phyloP scores from a whole-genome alignment of 305 asterid genomes.

The Ruellia speciosa region DNA sequence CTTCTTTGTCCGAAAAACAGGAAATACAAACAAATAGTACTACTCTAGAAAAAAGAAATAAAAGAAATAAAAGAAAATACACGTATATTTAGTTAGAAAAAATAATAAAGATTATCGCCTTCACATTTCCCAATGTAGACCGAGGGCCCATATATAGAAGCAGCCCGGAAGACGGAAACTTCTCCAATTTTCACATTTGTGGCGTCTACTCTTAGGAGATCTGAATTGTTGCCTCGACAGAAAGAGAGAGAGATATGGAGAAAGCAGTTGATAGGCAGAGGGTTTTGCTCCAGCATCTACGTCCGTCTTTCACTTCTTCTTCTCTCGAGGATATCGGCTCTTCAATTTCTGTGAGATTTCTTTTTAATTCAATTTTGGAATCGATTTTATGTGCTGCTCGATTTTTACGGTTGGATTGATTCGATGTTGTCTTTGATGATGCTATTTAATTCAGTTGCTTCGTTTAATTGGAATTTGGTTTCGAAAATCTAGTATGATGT shows the following conservation, averaged over 20 bases:
- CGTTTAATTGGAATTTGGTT: neutral
- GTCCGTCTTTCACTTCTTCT: conserved; percentile 38
- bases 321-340: conserved; percentile 37
- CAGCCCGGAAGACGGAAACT: neutral
- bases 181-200: neutral
- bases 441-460: neutral
- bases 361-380: neutral
- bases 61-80: too few relatives aligned
- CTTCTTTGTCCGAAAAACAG: too few relatives aligned
- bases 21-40: too few relatives aligned
- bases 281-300: conserved; percentile 45
- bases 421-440: neutral
- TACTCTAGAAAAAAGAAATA: too few relatives aligned
- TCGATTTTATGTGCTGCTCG: neutral
- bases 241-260: conserved; percentile 27
- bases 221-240: neutral
- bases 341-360: conserved; percentile 28
- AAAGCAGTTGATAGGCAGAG: conserved; percentile 47
- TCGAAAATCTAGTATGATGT: neutral
- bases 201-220: neutral
- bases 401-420: neutral
- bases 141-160: neutral
- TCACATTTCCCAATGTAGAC: neutral
- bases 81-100: too few relatives aligned
- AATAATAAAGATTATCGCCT: neutral